Conservation (phyloP, 345 rosid species). For the Conringia planisiliqua region DNA sequence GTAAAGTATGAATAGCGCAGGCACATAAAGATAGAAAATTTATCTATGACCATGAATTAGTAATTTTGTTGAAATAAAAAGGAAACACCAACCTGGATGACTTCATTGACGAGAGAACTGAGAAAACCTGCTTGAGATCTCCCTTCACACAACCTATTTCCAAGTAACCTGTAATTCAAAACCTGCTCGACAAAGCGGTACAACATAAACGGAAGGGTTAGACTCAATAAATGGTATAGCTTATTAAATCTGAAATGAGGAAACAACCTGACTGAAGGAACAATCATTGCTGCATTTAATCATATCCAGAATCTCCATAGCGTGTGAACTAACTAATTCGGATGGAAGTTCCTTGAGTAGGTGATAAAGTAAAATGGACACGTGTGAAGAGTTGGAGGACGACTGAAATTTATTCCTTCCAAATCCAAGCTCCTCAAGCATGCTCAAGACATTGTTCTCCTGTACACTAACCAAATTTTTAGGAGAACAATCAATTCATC, state of each 20-base stretch:
- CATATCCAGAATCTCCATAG: conserved; percentile 59
- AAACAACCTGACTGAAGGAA: conserved; percentile 62
- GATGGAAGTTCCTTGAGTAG: conserved; percentile 75
- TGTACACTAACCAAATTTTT: conserved; percentile 35
- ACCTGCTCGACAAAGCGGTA: conserved; percentile 41
- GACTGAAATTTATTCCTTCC: conserved; percentile 46
- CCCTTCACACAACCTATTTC: conserved; percentile 65
- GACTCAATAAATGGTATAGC: neutral
- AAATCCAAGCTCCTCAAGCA: conserved; percentile 65
- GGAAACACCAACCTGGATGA: conserved; percentile 56
- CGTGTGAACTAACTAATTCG: conserved; percentile 54
- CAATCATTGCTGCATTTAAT: conserved; percentile 66
- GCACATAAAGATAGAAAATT: neutral
- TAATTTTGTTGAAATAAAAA: conserved; percentile 2
- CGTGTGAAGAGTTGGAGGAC: conserved; percentile 40
- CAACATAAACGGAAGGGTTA: conserved; percentile 3
- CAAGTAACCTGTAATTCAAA: conserved; percentile 86
- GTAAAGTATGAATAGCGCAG: conserved; percentile 1
- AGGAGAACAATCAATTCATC: conserved; percentile 32
- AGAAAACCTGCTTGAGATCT: conserved; percentile 35
- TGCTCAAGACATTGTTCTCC: conserved; percentile 41
- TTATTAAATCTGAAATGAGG: conserved; percentile 6
- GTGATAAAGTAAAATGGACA: conserved; percentile 75
- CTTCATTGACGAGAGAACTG: conserved; percentile 44
- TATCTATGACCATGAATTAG: neutral